Conservation (phyloP, 2,329 filamentous ascomycete species). For the Fusarium metavorans region DNA sequence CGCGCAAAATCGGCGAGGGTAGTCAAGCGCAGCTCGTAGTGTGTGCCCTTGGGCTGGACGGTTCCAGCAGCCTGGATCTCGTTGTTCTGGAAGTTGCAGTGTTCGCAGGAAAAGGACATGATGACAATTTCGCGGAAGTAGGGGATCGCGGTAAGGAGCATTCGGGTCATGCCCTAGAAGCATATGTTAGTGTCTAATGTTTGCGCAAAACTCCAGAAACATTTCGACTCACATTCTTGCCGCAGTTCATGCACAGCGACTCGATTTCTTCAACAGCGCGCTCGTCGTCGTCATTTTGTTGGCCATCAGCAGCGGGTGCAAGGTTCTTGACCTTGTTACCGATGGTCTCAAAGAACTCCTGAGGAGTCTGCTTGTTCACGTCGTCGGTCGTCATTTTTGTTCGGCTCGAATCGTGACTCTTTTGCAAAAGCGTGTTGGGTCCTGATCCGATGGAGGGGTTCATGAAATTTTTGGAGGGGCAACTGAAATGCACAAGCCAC, state of each 20-base stretch:
- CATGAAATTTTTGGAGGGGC: constrained; percentile 50
- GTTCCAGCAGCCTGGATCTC: constrained; percentile 93
- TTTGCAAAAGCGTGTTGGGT: constrained; percentile 32
- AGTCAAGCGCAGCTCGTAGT: constrained; percentile 86
- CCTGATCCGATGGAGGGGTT: constrained; percentile 44
- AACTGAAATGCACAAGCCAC: constrained; percentile 31
- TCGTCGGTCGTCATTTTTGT: constrained; percentile 58
- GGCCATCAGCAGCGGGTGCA: constrained; percentile 53
- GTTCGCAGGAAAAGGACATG: constrained; percentile 94
- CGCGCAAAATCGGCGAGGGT: constrained; percentile 80
- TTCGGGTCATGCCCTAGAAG: constrained; percentile 79
- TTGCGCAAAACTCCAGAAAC: background rate
- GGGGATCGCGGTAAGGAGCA: constrained; percentile 92
- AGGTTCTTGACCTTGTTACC: constrained; percentile 70
- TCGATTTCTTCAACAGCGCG: constrained; percentile 76
- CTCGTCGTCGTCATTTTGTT: constrained; percentile 52
- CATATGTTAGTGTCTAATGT: constrained; percentile 26
- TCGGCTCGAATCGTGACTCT: constrained; percentile 13
- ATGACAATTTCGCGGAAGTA: constrained; percentile 98
- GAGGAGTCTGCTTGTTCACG: constrained; percentile 54
- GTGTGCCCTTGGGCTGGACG: constrained; percentile 88
- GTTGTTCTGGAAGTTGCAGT: constrained; percentile 91
- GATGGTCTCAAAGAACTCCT: constrained; percentile 72
- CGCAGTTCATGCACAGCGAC: constrained; percentile 89
- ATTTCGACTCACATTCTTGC: constrained; percentile 72